Evolutionary conservation across 2,329 filamentous ascomycete genomes (phyloP).

Genomic region (Ophiostoma triangulosporum): DNA sequence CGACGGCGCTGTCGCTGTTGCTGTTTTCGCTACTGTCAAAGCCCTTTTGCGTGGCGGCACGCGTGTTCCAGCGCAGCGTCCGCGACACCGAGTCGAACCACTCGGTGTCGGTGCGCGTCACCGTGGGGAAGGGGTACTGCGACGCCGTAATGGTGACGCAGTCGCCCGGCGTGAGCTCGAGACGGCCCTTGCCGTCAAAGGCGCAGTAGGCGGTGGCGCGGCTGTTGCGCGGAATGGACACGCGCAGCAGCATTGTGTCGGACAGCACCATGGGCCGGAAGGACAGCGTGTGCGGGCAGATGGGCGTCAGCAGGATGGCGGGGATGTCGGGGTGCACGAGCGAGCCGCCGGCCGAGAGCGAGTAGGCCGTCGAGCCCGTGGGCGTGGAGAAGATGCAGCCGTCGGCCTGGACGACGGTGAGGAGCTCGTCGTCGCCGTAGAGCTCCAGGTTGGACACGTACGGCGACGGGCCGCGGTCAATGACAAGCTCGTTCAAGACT

Average conservation of each 20-base stretch:
- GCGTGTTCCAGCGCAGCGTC: slow-evolving; percentile 87
- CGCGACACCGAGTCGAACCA: slow-evolving; percentile 95
- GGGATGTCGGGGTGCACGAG: slow-evolving; percentile 95
- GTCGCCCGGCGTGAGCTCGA: slow-evolving; percentile 86
- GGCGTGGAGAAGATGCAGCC: slow-evolving; percentile 97
- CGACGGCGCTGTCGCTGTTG: slow-evolving; percentile 18
- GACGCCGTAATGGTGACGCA: slow-evolving; percentile 92
- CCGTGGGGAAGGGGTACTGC: slow-evolving; percentile 93
- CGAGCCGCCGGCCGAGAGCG: slow-evolving; percentile 85
- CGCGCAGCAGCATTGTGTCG: slow-evolving; percentile 82
- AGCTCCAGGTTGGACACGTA: slow-evolving; percentile 96
- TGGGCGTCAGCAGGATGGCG: slow-evolving; percentile 89
- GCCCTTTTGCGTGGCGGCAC: slow-evolving; percentile 81
- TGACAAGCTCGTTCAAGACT: slow-evolving; percentile 95
- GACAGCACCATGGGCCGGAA: slow-evolving; percentile 97
- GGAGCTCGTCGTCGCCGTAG: slow-evolving; percentile 85
- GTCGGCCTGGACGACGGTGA: slow-evolving; percentile 92
- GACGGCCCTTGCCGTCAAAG: slow-evolving; percentile 91
- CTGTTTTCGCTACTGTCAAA: slow-evolving; percentile 46
- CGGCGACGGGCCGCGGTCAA: slow-evolving; percentile 88
- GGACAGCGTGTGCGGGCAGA: slow-evolving; percentile 91
- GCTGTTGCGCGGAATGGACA: slow-evolving; percentile 71
- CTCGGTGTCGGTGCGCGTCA: slow-evolving; percentile 76
- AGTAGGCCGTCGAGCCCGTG: slow-evolving; percentile 85
- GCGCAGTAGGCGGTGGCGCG: slow-evolving; percentile 92